phyloP scores from a whole-genome alignment of 345 rosid species.

The Combretum micranthum region DNA sequence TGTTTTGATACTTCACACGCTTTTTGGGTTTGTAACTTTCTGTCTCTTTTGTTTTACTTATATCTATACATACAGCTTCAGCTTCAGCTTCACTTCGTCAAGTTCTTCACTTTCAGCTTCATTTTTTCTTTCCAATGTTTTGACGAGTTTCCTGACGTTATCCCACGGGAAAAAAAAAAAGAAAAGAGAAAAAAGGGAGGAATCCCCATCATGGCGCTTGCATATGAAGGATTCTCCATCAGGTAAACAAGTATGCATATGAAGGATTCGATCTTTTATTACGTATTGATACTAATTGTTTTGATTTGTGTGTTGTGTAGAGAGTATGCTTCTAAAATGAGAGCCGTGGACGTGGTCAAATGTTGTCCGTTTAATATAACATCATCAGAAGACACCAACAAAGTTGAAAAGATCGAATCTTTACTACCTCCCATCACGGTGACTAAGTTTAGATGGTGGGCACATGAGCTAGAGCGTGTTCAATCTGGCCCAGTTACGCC shows the following conservation, averaged over 20 bases:
- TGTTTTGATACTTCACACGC: neutral
- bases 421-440: conserved; percentile 51
- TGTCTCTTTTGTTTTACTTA: neutral
- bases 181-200: neutral
- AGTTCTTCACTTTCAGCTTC: neutral
- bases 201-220: conserved; percentile 31
- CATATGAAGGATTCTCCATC: conserved; percentile 50
- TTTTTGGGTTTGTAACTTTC: neutral
- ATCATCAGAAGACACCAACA: neutral
- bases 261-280: too few species aligned
- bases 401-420: conserved; percentile 15
- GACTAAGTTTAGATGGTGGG: conserved; percentile 66
- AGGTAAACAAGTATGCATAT: conserved; percentile 32
- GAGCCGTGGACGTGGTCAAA: conserved; percentile 41
- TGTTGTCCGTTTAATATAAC: conserved; percentile 47
- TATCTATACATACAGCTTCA: neutral
- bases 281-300: neutral
- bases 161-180: too few species aligned
- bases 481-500: conserved; percentile 5
- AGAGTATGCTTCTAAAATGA: conserved; percentile 37
- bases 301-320: conserved; percentile 15
- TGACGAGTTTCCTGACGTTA: neutral
- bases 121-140: too few species aligned
- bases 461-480: conserved; percentile 41
- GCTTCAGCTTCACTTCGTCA: too few species aligned